Evolutionary conservation across 2,329 filamentous ascomycete genomes (phyloP), one percentile per base, ranked within the genome.

Genomic region (Fusarium multiceps): DNA sequence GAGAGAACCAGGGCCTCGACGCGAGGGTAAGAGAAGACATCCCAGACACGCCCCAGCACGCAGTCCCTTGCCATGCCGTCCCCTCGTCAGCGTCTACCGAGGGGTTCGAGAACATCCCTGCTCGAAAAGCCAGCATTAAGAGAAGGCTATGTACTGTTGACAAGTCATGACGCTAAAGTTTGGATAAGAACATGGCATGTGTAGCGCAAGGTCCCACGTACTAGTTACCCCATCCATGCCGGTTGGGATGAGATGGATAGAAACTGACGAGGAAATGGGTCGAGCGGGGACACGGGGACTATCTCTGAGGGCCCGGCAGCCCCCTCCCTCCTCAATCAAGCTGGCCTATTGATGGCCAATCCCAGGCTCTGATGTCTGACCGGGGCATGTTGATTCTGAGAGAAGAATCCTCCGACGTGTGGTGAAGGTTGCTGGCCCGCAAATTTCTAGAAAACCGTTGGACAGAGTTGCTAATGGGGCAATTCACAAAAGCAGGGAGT

Each of bases 361-460:
- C 73, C 73, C 34, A 49, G 61, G 53, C 73, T 72, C 51, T 74
- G 66, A 65, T 58, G 55, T 53, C 41, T 63, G 70, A 73, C 73
- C 68, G 60, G 73, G 73, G 70, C 30, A 68, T 55, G 55, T 60
- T 67, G 62, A 67, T 74, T 76, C 66, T 74, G 74, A 71, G 68
- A 71, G 68, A 73, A 77, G 70, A 78, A 78, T 76, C 63, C 73
- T 76, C 76, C 75, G 73, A 78, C 62, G 67, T 66, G 66, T 70
- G 73, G 57, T 68, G 61, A 63, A 71, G 64, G 67, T 60, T 71
- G 66, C 58, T 66, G 73, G 68, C 72, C 72, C 71, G 72, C 70
- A 73, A 72, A 73, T 76, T 79, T 78, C 77, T 77, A 78, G 77
- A 79, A 78, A 67, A 57, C 66, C 66, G 62, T 75, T 75, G 72